Evolutionary conservation across 441 rosid species (phyloP), one percentile per base, ranked within the genome.

Genomic region (Gossypium laxum): DNA sequence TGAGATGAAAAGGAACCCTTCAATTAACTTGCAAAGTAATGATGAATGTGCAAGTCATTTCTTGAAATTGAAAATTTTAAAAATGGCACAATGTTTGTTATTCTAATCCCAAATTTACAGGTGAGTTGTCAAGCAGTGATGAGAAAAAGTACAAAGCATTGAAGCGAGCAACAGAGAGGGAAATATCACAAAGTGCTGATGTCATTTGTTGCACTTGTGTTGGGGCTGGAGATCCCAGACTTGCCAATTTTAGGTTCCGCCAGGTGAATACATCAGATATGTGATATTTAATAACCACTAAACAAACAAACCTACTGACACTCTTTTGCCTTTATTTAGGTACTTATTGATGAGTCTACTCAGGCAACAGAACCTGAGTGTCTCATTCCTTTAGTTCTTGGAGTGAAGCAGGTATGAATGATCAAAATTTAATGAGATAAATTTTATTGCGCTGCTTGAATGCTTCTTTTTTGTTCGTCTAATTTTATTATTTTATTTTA

Each of bases 281-380:
- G 22, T 64, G 17, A 14, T 65, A 65, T 65, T n/a, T 15, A 2
- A 43, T 43, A 11, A 38, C 30, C 17, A 15, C 4, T 21, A 18
- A 57, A 10, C 50, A 4, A 73, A 52, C 52, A 47, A 21, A 30
- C 52, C 63, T 8, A 48, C 85, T 84, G 75, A 79, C 5, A 28
- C 32, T 48, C 8, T 22, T 45, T 69, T 69, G 74, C 71, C 12
- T 45, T 64, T 32, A 72, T 73, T 76, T 78, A 95, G 99, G 99
- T 95, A 60, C 97, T 95, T 75, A 95, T 95, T 78, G 99, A 95
- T 75, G 99, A 95, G 89, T 95, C 99, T 76, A 92, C 99, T 72
- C 98, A 92, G 72, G 89, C 99, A 47, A 95, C 92, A n/a, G 99
- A 95, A 79, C 99, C 99, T 6, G 99, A 95, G 82, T 95, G 99